Evolutionary conservation across 2,329 filamentous ascomycete species (phyloP).

Genomic region (Phialophora verrucosa): DNA sequence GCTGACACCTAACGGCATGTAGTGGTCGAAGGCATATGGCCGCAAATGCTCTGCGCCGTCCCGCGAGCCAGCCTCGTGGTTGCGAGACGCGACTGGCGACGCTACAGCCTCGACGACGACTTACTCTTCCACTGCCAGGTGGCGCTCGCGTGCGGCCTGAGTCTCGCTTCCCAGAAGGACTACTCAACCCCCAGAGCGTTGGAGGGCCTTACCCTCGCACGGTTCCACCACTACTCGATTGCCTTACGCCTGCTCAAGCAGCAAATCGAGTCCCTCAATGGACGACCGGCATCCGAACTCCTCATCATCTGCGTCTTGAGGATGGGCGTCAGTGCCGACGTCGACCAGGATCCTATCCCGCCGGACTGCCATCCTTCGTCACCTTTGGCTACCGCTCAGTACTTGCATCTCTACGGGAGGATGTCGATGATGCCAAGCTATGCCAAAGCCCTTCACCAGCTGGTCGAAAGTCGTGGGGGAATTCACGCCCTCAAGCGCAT

Average conservation of each 20-base stretch:
- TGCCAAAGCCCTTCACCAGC: background rate
- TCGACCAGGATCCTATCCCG: background rate
- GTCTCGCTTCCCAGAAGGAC: background rate
- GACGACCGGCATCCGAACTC: background rate
- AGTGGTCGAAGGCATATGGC: background rate
- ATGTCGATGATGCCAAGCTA: background rate
- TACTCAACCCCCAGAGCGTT: background rate
- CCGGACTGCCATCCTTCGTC: background rate
- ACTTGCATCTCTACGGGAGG: background rate
- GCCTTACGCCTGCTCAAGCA: background rate
- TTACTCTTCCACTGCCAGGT: slow-evolving; percentile 1
- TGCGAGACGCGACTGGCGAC: background rate
- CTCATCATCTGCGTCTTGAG: slow-evolving; percentile 1
- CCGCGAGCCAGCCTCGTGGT: background rate
- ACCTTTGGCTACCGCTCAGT: background rate
- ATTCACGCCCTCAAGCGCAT: background rate
- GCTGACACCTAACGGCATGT: background rate
- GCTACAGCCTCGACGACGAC: background rate
- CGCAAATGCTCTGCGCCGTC: background rate
- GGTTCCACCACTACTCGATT: background rate
- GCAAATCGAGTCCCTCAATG: background rate
- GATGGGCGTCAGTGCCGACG: background rate
- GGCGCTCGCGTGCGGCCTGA: background rate
- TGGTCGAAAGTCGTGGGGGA: background rate
- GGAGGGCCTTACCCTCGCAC: background rate